Base-by-base conservation (phyloP, 257 asterid genomes). In the Perilla frutescens region DNA sequence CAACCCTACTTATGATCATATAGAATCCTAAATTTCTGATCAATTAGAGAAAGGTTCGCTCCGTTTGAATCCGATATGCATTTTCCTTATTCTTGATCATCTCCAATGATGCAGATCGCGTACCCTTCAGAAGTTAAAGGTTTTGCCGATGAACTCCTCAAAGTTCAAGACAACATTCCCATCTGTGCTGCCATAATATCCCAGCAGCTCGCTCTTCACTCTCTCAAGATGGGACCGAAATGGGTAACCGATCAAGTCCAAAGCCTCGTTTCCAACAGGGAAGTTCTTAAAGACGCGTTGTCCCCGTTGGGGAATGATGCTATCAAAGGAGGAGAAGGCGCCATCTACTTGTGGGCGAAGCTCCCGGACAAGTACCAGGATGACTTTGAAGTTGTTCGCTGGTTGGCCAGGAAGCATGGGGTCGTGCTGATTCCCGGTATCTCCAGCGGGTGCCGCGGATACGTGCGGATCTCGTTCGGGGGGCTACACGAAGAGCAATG, bases 141-240 rank as follows among this genome's bases (percentile, higher is more conserved):
- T 50, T 79, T 95, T 1, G 74, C 87, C 1, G 94, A 82, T 8
- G 96, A 84, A 70, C 96, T 95, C 77, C 96, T 92, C 13, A 92
- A 95, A 88, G 90, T 90, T 55, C 99, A 95, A 72, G 99, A 95
- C 79, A 95, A 95, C 88, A 95, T 95, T 53, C 99, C 99, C 6
- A 95, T 95, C 13, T 95, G 99, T 48, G 99, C 99, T 32, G 64
- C 96, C 7, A 84, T 92, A 81, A 87, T 92, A 80, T 81, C 90
- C 66, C 99, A 95, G 55, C 84, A 82, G 14, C 88, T 95, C 15
- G 97, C 97, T 15, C 97, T 95, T 9, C 83, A 87, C 84, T 84
- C 97, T 0, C 49, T 95, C 78, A 96, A 95, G 78, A 31, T 82
- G 94, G 99, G 97, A 7, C 94, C 96, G n/a, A 63, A 72, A 8